phyloP scores from a whole-genome alignment of 2,329 filamentous ascomycete species.

The Ilyonectria robusta region DNA sequence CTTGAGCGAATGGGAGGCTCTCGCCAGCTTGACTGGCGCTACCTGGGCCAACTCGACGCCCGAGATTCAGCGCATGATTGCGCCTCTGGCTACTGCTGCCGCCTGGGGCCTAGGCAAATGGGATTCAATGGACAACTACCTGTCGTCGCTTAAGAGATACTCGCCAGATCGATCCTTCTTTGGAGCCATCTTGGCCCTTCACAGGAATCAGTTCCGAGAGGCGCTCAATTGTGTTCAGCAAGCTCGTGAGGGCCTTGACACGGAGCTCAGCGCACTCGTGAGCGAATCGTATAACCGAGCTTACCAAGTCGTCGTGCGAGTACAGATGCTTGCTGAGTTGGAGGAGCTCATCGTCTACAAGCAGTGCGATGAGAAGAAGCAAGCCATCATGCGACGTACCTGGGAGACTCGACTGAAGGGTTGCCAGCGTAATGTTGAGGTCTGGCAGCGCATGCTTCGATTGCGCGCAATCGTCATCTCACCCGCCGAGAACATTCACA shows the following conservation, averaged over 20 bases:
- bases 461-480: constrained; percentile 92
- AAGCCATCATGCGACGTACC: constrained; percentile 90
- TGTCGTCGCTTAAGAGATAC: constrained; percentile 93
- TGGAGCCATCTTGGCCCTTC: constrained; percentile 93
- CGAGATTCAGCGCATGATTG: constrained; percentile 91
- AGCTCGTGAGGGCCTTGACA: constrained; percentile 93
- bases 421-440: constrained; percentile 96
- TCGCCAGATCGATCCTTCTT: constrained; percentile 98
- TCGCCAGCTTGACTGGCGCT: constrained; percentile 89
- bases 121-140: constrained; percentile 98
- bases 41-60: constrained; percentile 93
- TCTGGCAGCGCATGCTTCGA: constrained; percentile 98
- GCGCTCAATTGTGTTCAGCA: constrained; percentile 91
- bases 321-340: constrained; percentile 98
- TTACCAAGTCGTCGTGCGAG: constrained; percentile 96
- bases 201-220: constrained; percentile 95
- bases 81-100: constrained; percentile 92
- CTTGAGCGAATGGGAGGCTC: constrained; percentile 95
- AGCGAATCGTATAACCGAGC: constrained; percentile 98
- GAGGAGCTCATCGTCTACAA: constrained; percentile 99
- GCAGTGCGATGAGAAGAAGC: constrained; percentile 90
- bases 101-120: constrained; percentile 98
- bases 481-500: constrained; percentile 94
- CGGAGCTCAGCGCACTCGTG: constrained; percentile 94
- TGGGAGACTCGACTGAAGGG: constrained; percentile 97